Conservation (phyloP, 768 basidiomycete species). For the Neoboletus brunneissimus region DNA sequence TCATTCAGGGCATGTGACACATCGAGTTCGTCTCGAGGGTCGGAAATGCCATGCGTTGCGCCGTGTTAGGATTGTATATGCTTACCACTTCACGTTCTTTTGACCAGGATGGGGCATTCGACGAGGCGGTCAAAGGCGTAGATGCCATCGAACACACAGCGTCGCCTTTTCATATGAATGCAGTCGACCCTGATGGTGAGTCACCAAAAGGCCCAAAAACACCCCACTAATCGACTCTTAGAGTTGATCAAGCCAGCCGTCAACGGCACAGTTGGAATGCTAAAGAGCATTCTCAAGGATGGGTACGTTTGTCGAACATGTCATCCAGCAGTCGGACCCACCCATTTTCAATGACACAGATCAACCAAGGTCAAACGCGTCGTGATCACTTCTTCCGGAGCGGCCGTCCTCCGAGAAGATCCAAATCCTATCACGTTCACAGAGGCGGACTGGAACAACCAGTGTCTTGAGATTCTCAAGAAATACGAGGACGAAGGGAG, state of each 20-base stretch:
- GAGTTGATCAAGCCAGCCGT: constrained; percentile 72
- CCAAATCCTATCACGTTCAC: constrained; percentile 33
- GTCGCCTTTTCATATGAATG: constrained; percentile 53
- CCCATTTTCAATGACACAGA: constrained; percentile 1
- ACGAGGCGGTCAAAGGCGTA: constrained; percentile 74
- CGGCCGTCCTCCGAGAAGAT: constrained; percentile 38
- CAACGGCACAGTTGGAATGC: constrained; percentile 61
- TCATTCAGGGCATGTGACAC: background rate
- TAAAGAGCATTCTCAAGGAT: constrained; percentile 56
- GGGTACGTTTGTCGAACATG: constrained; percentile 33
- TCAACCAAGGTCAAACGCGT: constrained; percentile 58
- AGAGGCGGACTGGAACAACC: constrained; percentile 63
- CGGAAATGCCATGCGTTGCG: background rate
- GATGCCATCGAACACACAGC: constrained; percentile 71
- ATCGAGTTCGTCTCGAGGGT: background rate
- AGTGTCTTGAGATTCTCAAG: constrained; percentile 36
- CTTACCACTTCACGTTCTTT: background rate
- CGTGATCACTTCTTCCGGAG: constrained; percentile 64
- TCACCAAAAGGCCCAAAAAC: background rate
- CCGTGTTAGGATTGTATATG: background rate
- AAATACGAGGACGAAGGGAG: constrained; percentile 48
- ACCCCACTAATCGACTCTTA: constrained; percentile 17
- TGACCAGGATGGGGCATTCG: constrained; percentile 62
- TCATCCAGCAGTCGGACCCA: background rate
- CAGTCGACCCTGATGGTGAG: constrained; percentile 42